These are phyloP conservation scores for Dioscorea alata DNA, from an alignment of 106 monocot species.

Conservation along the genomic window DNA sequence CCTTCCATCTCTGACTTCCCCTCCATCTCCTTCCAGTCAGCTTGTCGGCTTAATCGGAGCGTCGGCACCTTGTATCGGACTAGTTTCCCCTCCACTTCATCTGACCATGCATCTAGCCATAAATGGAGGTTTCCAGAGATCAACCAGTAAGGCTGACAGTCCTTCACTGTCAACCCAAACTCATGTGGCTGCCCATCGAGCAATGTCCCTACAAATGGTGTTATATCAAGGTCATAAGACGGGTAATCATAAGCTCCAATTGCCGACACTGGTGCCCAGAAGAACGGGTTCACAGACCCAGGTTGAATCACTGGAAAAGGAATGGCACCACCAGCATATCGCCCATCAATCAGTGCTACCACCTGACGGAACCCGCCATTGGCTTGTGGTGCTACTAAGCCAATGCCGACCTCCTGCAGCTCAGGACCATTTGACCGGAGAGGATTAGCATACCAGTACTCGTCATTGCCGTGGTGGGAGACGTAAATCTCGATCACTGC, in stretches of 20 bases:
- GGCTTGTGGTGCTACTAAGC: slow-evolving; percentile 2
- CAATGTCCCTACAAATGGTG: slow-evolving; percentile 7
- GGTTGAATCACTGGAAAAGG: neutral
- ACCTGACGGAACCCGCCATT: slow-evolving; percentile 4
- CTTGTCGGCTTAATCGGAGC: slow-evolving; percentile 1
- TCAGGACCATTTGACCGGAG: neutral
- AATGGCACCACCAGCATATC: neutral
- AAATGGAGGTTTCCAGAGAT: slow-evolving; percentile 16
- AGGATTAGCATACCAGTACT: slow-evolving; percentile 18
- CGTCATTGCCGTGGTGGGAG: slow-evolving; percentile 13
- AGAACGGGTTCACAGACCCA: neutral
- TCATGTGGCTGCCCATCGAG: slow-evolving; percentile 13
- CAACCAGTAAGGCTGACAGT: slow-evolving; percentile 6
- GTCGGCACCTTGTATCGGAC: slow-evolving; percentile 12
- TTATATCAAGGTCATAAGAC: slow-evolving; percentile 2
- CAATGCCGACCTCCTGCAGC: neutral
- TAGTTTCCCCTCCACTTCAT: slow-evolving; percentile 2
- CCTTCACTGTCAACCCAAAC: slow-evolving; percentile 9
- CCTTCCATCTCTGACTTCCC: slow-evolving; percentile 9
- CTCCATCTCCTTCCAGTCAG: slow-evolving; percentile 12
- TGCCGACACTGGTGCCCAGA: neutral
- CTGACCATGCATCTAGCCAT: slow-evolving; percentile 15
- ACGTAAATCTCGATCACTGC: slow-evolving; percentile 17
- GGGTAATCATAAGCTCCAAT: slow-evolving; percentile 2
- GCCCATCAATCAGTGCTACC: neutral